Percentiles rank a stretch among this genome's conserved stretches.
Conservation (phyloP, 2,329 filamentous ascomycete species). For the Hypoxylon sp. region DNA sequence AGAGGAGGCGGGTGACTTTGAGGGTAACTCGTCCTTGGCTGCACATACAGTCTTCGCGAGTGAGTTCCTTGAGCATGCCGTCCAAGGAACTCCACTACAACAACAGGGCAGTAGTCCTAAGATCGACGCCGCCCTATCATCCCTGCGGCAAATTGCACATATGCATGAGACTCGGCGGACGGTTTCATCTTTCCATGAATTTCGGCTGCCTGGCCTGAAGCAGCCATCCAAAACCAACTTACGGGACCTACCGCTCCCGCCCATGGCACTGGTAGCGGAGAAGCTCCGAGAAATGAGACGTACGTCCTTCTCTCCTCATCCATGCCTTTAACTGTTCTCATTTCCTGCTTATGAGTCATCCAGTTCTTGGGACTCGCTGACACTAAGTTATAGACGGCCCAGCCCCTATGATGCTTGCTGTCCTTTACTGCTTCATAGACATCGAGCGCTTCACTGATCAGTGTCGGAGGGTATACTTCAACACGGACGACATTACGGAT, state of each 20-base stretch:
- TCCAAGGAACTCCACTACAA: slow-evolving; percentile 60
- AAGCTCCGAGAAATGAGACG: slow-evolving; percentile 65
- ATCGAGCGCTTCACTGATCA: slow-evolving; percentile 65
- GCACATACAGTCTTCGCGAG: slow-evolving; percentile 64
- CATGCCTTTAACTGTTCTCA: not conserved
- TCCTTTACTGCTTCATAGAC: slow-evolving; percentile 65
- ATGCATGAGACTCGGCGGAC: slow-evolving; percentile 59
- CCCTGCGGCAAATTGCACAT: slow-evolving; percentile 66
- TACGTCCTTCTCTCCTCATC: slow-evolving; percentile 42
- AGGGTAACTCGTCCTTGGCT: slow-evolving; percentile 62
- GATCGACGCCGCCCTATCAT: slow-evolving; percentile 67
- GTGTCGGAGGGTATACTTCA: slow-evolving; percentile 66
- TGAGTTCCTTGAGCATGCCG: slow-evolving; percentile 60
- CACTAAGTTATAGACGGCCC: slow-evolving; percentile 55
- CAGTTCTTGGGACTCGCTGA: not conserved
- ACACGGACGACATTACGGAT: slow-evolving; percentile 66
- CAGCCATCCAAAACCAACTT: slow-evolving; percentile 63
- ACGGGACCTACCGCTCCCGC: slow-evolving; percentile 68
- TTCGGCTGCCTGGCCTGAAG: slow-evolving; percentile 57
- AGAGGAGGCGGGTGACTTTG: slow-evolving; percentile 63
- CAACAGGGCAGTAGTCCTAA: slow-evolving; percentile 61
- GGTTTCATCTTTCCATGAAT: slow-evolving; percentile 33
- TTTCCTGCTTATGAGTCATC: not conserved
- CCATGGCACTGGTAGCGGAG: slow-evolving; percentile 64
- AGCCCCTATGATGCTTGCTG: slow-evolving; percentile 64